These are phyloP conservation scores for Silene conica DNA, from an alignment of 148 eudicot genomes.

Conservation along the genomic window DNA sequence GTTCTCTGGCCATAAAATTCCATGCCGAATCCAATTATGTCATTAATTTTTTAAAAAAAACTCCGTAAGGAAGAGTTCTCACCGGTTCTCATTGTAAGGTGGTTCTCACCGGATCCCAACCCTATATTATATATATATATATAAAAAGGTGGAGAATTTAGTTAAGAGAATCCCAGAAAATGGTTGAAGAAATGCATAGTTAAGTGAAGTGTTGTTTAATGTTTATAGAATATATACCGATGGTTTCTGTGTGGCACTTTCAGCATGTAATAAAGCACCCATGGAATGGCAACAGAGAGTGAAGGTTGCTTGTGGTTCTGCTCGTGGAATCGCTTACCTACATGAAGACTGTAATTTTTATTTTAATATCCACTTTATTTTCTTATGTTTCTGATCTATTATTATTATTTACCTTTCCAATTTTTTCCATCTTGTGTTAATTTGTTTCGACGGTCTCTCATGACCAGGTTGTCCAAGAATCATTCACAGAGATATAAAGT, in stretches of 20 bases:
- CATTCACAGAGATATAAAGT: conserved; percentile 81
- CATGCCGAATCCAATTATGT: too few species aligned
- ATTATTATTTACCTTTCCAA: conserved; percentile 3
- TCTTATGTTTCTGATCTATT: neutral
- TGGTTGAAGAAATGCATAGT: neutral
- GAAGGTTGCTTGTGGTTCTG: conserved; percentile 82
- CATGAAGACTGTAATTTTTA: conserved; percentile 69
- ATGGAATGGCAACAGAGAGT: conserved; percentile 77
- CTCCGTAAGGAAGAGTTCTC: too few species aligned
- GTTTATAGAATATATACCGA: conserved; percentile 1
- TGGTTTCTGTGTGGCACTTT: conserved; percentile 11
- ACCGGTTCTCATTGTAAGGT: too few species aligned
- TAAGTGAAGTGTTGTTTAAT: neutral
- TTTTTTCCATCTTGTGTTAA: neutral
- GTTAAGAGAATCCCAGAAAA: neutral
- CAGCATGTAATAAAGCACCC: conserved; percentile 62
- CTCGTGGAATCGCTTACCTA: conserved; percentile 76
- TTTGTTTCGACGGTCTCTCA: conserved; percentile 9
- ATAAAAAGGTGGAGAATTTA: neutral
- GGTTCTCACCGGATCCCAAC: too few species aligned
- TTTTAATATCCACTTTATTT: neutral
- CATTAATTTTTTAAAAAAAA: too few species aligned
- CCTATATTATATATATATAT: too few species aligned
- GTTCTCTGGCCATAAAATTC: too few species aligned
- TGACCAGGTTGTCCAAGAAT: conserved; percentile 70